phyloP scores from a whole-genome alignment of 2,329 filamentous ascomycete genomes.

The Phialemoniopsis sp. region DNA sequence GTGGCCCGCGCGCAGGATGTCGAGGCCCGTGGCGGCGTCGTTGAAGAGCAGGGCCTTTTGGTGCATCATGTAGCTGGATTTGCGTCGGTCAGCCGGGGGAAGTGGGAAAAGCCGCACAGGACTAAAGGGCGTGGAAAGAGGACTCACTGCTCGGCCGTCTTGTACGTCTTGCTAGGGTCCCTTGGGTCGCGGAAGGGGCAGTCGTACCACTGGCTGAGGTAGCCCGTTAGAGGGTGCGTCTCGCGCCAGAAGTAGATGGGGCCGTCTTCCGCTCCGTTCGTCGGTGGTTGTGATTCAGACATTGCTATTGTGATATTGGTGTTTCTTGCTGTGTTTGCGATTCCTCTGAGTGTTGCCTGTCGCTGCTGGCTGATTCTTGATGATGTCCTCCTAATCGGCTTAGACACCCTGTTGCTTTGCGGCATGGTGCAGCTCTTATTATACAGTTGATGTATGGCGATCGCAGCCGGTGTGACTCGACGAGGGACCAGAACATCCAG shows the following conservation, averaged over 20 bases:
- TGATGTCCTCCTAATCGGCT: too few relatives aligned
- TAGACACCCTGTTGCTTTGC: too few relatives aligned
- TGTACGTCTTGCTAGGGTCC: slow-evolving; percentile 30
- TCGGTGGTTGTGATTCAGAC: neutral
- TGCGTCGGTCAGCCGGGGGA: too few relatives aligned
- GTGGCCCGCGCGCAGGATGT: slow-evolving; percentile 35
- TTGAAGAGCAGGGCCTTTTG: slow-evolving; percentile 46
- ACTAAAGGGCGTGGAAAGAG: neutral
- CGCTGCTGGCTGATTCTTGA: too few relatives aligned
- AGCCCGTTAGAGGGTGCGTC: slow-evolving; percentile 42
- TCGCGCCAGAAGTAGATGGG: slow-evolving; percentile 45
- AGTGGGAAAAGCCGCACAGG: too few relatives aligned
- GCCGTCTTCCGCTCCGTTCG: neutral
- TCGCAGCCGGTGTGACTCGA: too few relatives aligned
- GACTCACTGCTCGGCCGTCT: slow-evolving; percentile 47
- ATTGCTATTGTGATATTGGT: neutral
- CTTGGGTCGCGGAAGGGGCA: slow-evolving; percentile 40
- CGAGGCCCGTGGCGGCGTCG: slow-evolving; percentile 33
- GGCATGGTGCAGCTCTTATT: too few relatives aligned
- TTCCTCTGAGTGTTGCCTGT: too few relatives aligned
- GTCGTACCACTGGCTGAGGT: slow-evolving; percentile 60
- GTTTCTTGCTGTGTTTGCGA: neutral
- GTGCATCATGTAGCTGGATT: slow-evolving; percentile 54
- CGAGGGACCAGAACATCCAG: too few relatives aligned
- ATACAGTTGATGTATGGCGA: too few relatives aligned